These are phyloP conservation scores for Inonotus obliquus DNA, from an alignment of 1,284 basidiomycete species.

Conservation along the genomic window DNA sequence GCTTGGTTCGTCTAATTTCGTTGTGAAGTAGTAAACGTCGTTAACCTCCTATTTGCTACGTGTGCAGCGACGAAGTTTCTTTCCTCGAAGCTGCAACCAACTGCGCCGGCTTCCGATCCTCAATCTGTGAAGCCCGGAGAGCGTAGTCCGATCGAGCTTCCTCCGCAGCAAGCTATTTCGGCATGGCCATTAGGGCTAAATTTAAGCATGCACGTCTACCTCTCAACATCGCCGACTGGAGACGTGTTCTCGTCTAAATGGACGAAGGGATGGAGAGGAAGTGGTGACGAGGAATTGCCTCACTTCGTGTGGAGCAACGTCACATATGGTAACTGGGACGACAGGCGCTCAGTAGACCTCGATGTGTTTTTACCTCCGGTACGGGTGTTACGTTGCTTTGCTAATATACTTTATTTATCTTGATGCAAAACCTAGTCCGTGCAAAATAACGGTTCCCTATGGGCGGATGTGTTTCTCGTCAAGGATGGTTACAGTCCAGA, in stretches of 20 bases:
- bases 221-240: constrained; percentile 60
- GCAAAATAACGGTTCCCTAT: constrained; percentile 74
- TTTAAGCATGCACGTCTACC: constrained; percentile 70
- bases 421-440: constrained; percentile 49
- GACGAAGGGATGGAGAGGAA: constrained; percentile 42
- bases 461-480: constrained; percentile 83
- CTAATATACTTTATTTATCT: not conserved
- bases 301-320: constrained; percentile 79
- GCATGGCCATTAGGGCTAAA: constrained; percentile 57
- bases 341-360: constrained; percentile 59
- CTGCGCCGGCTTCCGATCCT: constrained; percentile 24
- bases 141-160: constrained; percentile 44
- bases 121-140: constrained; percentile 25
- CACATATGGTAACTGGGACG: constrained; percentile 78
- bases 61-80: constrained; percentile 43
- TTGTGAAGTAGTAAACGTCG: not conserved
- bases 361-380: constrained; percentile 73
- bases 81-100: constrained; percentile 28
- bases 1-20: constrained; percentile 3
- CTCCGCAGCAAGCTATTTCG: constrained; percentile 47
- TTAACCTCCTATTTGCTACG: not conserved
- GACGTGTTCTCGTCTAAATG: constrained; percentile 54
- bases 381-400: constrained; percentile 24
- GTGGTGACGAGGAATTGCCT: constrained; percentile 51
- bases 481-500: constrained; percentile 63